Evolutionary conservation across 805 yeast species (phyloP), one percentile per base, ranked within the genome.

Genomic region (Pichia scutulata): DNA sequence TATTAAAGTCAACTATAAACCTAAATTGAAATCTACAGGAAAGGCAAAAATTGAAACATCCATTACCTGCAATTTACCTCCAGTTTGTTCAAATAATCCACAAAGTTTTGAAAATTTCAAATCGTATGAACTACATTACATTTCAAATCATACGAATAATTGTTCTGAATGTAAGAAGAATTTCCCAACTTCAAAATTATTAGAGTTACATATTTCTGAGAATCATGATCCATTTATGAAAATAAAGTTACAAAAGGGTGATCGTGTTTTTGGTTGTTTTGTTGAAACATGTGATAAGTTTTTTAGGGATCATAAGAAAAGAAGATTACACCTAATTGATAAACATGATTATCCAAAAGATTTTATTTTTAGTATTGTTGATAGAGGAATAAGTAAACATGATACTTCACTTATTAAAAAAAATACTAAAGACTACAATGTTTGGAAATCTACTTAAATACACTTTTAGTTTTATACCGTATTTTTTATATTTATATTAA

Each of bases 141-240:
- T 57, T 6, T 25, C 54, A 1, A 26, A 37, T 4, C 69, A 66
- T 47, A 55, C 63, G 4, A 55, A 68, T 53, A 54, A 61, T 1
- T 75, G 81, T 52, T 46, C 54, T 0, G 64, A 61, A 37, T 76
- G 81, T 54, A 52, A 57, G 10, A 63, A 57, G 41, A 64, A 60
- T 52, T 74, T 79, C 50, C 81, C 82, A 0, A 66, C 70, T n/a
- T 65, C 68, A 12, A 57, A 52, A 39, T 55, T 74, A 8, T 62
- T 80, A 21, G 68, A 70, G 5, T 55, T 80, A 16, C 86, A 80
- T 55, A 69, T 79, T 1, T 67, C 70, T 24, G 85, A 80, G 54
- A 64, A 66, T 50, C 85, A 81, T 56, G 75, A 77, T 57, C 78
- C 82, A 3, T 72, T 79, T 42, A 57, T 63, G 5, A 53, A 54